Percentiles rank a stretch among this genome's conserved stretches.
Conservation (phyloP, 2,329 filamentous ascomycete species). For the Truncatella angustata region DNA sequence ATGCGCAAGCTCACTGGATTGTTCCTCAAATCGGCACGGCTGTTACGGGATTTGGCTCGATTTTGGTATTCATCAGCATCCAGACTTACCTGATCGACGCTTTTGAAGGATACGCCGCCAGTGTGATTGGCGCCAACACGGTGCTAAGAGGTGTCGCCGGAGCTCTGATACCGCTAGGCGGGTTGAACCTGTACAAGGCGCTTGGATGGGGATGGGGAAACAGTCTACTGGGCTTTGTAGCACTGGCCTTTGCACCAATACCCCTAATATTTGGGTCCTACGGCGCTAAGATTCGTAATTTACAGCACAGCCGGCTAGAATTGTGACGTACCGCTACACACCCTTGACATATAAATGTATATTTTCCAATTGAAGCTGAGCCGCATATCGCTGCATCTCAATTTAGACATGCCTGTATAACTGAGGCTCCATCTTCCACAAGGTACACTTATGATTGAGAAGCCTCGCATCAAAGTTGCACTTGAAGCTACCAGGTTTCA, state of each 20-base stretch:
- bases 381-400: no score
- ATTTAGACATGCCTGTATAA: neutral
- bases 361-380: no score
- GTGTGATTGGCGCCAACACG: constrained; percentile 20
- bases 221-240: constrained; percentile 21
- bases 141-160: constrained; percentile 18
- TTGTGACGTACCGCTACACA: neutral
- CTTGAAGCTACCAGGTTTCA: no score
- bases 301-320: neutral
- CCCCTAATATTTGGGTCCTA: constrained; percentile 10
- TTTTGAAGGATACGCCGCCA: constrained; percentile 31
- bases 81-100: constrained; percentile 35
- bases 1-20: constrained; percentile 37
- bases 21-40: constrained; percentile 36
- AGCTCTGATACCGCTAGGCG: constrained; percentile 17
- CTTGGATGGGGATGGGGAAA: constrained; percentile 27
- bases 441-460: neutral
- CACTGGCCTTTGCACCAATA: constrained; percentile 20
- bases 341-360: neutral
- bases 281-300: constrained; percentile 4
- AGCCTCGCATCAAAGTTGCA: no score
- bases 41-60: constrained; percentile 30
- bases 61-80: constrained; percentile 17
- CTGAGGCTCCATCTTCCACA: neutral
- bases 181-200: constrained; percentile 16